These are phyloP conservation scores for Floccularia luteovirens DNA, from an alignment of 768 basidiomycete species.

Conservation along the genomic window DNA sequence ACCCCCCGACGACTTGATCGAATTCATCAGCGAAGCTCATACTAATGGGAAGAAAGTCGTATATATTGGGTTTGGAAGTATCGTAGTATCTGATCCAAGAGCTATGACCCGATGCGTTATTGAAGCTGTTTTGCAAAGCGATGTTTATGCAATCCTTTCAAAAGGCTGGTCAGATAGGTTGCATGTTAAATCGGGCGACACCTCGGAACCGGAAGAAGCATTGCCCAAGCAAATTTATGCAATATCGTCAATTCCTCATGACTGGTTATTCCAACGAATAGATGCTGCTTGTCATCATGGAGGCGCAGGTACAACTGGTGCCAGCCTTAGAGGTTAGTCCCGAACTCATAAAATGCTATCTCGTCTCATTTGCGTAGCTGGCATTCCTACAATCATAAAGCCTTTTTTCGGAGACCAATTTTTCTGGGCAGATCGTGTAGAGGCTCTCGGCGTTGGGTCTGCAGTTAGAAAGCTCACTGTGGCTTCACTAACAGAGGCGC, in stretches of 20 bases:
- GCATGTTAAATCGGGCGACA: slow-evolving; percentile 52
- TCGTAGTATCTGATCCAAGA: slow-evolving; percentile 92
- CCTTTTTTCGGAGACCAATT: slow-evolving; percentile 99
- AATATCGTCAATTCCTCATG: slow-evolving; percentile 84
- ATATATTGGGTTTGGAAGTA: slow-evolving; percentile 97
- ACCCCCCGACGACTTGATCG: slow-evolving; percentile 70
- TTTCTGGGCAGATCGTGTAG: slow-evolving; percentile 98
- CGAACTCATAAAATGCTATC: slow-evolving; percentile 2
- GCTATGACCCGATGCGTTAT: slow-evolving; percentile 88
- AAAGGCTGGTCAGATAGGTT: slow-evolving; percentile 98
- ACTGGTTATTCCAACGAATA: slow-evolving; percentile 92
- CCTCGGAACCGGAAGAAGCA: slow-evolving; percentile 57
- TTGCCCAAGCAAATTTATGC: slow-evolving; percentile 76
- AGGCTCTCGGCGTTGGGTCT: slow-evolving; percentile 87
- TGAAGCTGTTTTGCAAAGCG: slow-evolving; percentile 81
- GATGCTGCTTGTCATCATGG: slow-evolving; percentile 99
- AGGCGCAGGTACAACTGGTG: slow-evolving; percentile 94
- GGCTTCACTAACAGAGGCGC: slow-evolving; percentile 68
- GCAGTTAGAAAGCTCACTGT: slow-evolving; percentile 85
- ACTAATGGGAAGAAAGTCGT: slow-evolving; percentile 79
- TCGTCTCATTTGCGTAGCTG: slow-evolving; percentile 41
- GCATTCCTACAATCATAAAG: slow-evolving; percentile 91
- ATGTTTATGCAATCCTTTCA: slow-evolving; percentile 87
- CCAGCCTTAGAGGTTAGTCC: slow-evolving; percentile 76
- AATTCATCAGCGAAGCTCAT: slow-evolving; percentile 79